Conservation (phyloP, 2,329 filamentous ascomycete genomes). For the Juglanconis juglandina region DNA sequence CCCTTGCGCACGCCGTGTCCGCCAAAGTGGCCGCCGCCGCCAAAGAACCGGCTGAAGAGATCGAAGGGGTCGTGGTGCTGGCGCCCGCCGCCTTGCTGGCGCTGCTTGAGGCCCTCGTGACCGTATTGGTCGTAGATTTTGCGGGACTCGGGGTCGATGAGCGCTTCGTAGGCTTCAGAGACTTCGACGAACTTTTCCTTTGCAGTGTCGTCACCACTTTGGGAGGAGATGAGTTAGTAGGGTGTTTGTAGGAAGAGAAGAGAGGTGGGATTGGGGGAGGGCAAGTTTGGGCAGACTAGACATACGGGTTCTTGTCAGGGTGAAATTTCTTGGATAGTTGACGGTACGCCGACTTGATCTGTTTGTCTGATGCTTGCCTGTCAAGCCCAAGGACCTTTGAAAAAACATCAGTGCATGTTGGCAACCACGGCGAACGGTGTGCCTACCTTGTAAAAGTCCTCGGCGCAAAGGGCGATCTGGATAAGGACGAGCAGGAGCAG, state of each 20-base stretch:
- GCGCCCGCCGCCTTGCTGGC: constrained; percentile 64
- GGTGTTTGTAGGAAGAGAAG: constrained; percentile 2
- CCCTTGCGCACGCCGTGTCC: constrained; percentile 70
- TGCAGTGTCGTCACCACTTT: constrained; percentile 71
- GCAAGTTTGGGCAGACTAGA: constrained; percentile 20
- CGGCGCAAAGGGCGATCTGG: constrained; percentile 54
- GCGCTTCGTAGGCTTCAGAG: constrained; percentile 90
- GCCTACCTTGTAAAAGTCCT: constrained; percentile 74
- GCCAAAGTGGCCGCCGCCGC: constrained; percentile 81
- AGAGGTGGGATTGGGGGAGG: not conserved
- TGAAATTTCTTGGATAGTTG: constrained; percentile 92
- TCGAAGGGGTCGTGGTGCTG: constrained; percentile 85
- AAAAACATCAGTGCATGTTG: not conserved
- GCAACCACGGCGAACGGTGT: not conserved
- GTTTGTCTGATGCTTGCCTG: constrained; percentile 74
- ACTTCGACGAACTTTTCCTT: constrained; percentile 91
- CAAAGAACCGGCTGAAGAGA: constrained; percentile 94
- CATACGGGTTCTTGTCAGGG: constrained; percentile 95
- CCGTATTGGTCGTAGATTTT: constrained; percentile 93
- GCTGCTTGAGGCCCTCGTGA: constrained; percentile 84
- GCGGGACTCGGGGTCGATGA: constrained; percentile 75
- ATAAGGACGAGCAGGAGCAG: constrained; percentile 52
- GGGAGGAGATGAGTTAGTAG: constrained; percentile 2
- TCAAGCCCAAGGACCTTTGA: constrained; percentile 72
- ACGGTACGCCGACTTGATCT: constrained; percentile 92